Evolutionary conservation across 495 filamentous ascomycete genomes (phyloP).

Genomic region (Chaetomium cochliodes): DNA sequence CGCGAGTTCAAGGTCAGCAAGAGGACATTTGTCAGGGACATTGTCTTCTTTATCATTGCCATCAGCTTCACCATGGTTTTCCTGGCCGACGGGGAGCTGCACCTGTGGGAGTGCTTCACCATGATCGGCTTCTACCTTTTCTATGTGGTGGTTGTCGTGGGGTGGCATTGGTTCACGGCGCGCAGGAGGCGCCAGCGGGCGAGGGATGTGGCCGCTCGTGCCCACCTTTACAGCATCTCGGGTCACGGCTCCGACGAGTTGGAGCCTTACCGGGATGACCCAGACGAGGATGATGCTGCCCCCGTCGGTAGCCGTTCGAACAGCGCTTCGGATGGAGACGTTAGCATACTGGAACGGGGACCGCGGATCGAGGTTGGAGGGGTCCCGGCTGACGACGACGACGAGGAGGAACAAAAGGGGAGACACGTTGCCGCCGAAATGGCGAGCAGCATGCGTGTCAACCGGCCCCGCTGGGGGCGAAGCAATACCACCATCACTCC

Average conservation of each 20-base stretch:
- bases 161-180: slow-evolving; percentile 85
- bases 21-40: slow-evolving; percentile 87
- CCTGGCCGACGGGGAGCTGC: slow-evolving; percentile 77
- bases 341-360: slow-evolving; percentile 67
- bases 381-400: slow-evolving; percentile 58
- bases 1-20: slow-evolving; percentile 87
- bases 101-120: slow-evolving; percentile 79
- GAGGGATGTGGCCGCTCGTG: slow-evolving; percentile 66
- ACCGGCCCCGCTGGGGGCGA: slow-evolving; percentile 64
- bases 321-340: slow-evolving; percentile 59
- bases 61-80: slow-evolving; percentile 85
- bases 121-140: slow-evolving; percentile 94
- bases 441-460: slow-evolving; percentile 88
- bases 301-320: slow-evolving; percentile 49
- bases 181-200: slow-evolving; percentile 58
- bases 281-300: slow-evolving; percentile 58
- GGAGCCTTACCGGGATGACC: slow-evolving; percentile 61
- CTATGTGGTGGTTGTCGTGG: slow-evolving; percentile 84
- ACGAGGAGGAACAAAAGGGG: slow-evolving; percentile 71
- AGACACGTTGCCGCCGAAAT: slow-evolving; percentile 77
- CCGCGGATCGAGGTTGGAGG: slow-evolving; percentile 50
- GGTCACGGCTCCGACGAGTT: slow-evolving; percentile 53
- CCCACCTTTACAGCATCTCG: slow-evolving; percentile 66
- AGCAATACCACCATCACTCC: slow-evolving; percentile 71
- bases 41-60: slow-evolving; percentile 88